A percentile compares a stretch with the other conserved stretches of the same genome.
These are phyloP conservation scores for Euphorbia pulcherrima DNA, from an alignment of 345 rosid species.

Conservation along the genomic window DNA sequence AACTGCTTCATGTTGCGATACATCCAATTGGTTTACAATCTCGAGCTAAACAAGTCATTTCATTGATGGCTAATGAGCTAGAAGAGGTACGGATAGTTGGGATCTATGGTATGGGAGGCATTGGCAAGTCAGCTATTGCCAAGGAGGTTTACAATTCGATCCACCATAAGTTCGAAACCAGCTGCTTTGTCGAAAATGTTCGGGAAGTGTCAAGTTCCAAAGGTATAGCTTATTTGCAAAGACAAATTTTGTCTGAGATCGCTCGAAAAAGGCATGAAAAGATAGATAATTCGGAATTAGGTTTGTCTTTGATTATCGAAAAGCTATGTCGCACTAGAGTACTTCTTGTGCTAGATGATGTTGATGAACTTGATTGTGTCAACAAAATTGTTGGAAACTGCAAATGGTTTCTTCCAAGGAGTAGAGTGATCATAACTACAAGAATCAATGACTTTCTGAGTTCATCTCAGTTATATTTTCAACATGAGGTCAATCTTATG, in stretches of 20 bases:
- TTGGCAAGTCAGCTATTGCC: constrained; percentile 20
- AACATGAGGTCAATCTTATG: constrained; percentile 6
- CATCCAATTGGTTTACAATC: constrained; percentile 8
- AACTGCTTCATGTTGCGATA: constrained; percentile 1
- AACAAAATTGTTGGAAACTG: background rate
- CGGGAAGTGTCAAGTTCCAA: background rate
- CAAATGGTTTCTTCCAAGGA: constrained; percentile 18
- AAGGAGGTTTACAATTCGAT: constrained; percentile 10
- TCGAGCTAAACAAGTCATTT: background rate
- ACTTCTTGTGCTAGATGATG: constrained; percentile 22
- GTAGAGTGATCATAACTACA: constrained; percentile 25
- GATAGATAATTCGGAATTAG: background rate
- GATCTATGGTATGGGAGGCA: constrained; percentile 25
- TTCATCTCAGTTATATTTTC: background rate
- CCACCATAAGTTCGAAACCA: constrained; percentile 10
- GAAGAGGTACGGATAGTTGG: constrained; percentile 18
- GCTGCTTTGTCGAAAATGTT: constrained; percentile 25
- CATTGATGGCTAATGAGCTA: background rate
- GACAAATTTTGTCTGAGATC: constrained; percentile 14
- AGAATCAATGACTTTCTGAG: constrained; percentile 8
- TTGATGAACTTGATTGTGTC: background rate
- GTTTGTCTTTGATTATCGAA: background rate
- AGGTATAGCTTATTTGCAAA: constrained; percentile 20
- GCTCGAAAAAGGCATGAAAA: constrained; percentile 2
- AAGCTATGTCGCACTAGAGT: background rate